Percentiles rank a stretch among this genome's conserved stretches.
phyloP scores from a whole-genome alignment of 306 rosid genomes.

The Cucurbita pepo region DNA sequence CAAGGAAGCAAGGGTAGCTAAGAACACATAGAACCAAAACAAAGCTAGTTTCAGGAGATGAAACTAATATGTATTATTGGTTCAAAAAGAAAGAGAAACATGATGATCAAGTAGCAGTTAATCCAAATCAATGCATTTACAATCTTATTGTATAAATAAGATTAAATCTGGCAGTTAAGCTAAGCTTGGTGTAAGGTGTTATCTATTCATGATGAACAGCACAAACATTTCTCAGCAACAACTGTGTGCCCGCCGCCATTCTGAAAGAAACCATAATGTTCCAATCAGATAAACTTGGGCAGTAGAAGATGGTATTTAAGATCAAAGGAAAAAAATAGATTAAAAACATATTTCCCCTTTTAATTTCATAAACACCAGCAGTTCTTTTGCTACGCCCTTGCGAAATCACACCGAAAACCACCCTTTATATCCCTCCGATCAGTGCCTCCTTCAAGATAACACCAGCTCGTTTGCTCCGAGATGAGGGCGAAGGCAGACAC shows the following conservation, averaged over 20 bases:
- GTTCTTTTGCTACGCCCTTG: not conserved
- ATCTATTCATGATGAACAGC: not conserved
- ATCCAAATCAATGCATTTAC: not conserved
- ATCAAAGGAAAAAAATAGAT: constrained; percentile 2
- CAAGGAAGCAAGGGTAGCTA: too few relatives aligned
- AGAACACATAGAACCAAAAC: not conserved
- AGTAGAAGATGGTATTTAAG: not conserved
- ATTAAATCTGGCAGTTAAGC: not conserved
- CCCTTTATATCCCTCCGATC: not conserved
- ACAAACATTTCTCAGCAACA: not conserved
- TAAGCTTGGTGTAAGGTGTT: not conserved
- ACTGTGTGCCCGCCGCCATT: not conserved
- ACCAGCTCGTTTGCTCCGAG: constrained; percentile 71
- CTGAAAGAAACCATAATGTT: not conserved
- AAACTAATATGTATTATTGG: not conserved
- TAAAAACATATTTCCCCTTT: constrained; percentile 2
- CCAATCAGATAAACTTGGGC: not conserved
- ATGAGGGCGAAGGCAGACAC: constrained; percentile 83
- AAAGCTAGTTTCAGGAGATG: not conserved
- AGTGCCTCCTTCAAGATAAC: constrained; percentile 34
- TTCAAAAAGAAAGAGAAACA: not conserved
- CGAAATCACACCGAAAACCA: not conserved
- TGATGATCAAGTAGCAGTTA: not conserved
- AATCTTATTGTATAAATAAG: not conserved
- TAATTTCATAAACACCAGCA: not conserved